A percentile compares a stretch with the other conserved stretches of the same genome.
These are phyloP conservation scores for Neopestalotiopsis rosae DNA, from an alignment of 2,329 filamentous ascomycete species.

Conservation along the genomic window DNA sequence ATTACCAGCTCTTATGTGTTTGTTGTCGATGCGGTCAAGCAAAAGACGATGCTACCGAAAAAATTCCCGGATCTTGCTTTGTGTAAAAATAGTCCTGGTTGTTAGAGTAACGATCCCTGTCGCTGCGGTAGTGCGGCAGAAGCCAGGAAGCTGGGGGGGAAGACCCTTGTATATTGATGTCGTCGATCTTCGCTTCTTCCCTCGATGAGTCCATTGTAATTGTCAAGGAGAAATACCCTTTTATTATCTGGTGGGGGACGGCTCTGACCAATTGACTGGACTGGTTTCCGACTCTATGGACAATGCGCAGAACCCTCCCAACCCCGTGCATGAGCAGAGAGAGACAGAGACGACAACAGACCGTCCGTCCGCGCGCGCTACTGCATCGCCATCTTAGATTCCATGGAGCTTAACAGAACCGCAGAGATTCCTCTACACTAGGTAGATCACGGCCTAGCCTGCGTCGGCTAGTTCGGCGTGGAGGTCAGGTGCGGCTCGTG, in stretches of 20 bases:
- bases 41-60: neutral
- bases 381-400: neutral
- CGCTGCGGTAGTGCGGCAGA: neutral
- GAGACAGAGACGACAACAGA: neutral
- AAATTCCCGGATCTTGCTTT: conserved; percentile 2
- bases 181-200: neutral
- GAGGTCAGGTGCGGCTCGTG: neutral
- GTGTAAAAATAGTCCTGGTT: neutral
- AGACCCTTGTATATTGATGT: neutral
- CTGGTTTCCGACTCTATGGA: neutral
- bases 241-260: neutral
- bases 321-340: neutral
- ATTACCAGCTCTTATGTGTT: neutral
- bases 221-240: neutral
- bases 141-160: neutral
- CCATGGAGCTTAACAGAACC: neutral
- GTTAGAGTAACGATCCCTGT: neutral
- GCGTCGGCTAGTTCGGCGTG: neutral
- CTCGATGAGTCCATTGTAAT: neutral
- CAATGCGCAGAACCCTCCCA: neutral
- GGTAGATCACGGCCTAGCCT: neutral
- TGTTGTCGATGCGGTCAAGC: neutral
- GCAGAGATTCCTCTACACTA: neutral
- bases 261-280: neutral
- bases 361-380: neutral